Evolutionary conservation across 495 filamentous ascomycete species (phyloP), one percentile per base, ranked within the genome.

Genomic region (Mytilinidion resinicola): DNA sequence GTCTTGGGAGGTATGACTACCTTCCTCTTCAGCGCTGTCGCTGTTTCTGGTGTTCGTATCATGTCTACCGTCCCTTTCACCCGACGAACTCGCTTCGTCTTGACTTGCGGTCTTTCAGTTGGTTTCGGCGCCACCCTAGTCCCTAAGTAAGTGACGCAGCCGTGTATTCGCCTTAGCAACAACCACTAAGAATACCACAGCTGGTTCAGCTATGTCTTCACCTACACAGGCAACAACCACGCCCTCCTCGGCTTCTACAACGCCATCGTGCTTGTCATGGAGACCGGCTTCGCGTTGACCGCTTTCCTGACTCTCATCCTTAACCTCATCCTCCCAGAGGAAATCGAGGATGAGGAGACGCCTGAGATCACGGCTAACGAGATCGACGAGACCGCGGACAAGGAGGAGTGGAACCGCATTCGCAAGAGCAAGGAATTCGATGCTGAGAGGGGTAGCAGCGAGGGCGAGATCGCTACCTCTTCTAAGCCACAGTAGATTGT

Each of bases 1-100:
- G 90, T 95, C 0, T 76, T 96, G 4, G 91, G 91, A 51, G 91
- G 91, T 34, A 95, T 96, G 89, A 96, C 91, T 0, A 91, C 89
- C 1, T 96, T 96, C 73, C 78, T 96, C 14, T 96, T 96, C 76
- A 80, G 78, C 59, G 79, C 88, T 9, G 91, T 96, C 25, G 87
- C 88, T 15, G 83, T 95, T 14, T 93, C 88, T 1, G 91, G 91
- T 63, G 82, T 96, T 57, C 81, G 89, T 46, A 95, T 96, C 63
- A 89, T 93, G 65, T 76, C 82, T 21, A 85, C 84, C 9, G 78
- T 88, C 4, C 81, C 85, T 3, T 95, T 95, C 72, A 95, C 83
- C 30, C 82, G 90, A 6, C 85, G 90, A 52, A 96, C 89, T 66
- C 81, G 91, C 3, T 96, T 96, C 72, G 86, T 96, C 67, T 78